Base-by-base conservation (phyloP, 495 filamentous ascomycete genomes). In the Hypoxylon lienhwacheense region DNA sequence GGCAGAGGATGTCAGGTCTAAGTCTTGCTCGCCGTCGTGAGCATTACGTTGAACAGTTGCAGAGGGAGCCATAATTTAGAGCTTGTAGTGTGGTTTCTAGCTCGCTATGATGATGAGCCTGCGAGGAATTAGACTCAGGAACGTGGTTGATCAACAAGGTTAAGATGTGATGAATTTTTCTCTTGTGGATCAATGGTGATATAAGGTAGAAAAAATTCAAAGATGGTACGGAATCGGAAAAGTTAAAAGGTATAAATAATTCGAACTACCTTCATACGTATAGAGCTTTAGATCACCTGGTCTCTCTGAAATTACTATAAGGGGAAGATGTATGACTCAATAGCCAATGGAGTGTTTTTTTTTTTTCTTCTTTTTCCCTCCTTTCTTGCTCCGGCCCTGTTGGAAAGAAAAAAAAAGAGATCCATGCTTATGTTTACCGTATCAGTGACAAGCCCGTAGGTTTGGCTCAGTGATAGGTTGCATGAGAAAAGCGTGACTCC, bases 1-100 rank as follows among this genome's bases (percentile, higher is more conserved):
- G 43, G 70, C 73, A 11, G 72, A 67, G 16, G 70, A 57, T 21
- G 72, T 72, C 55, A 78, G 67, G 64, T 75, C 71, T 33, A 66
- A 17, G 39, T 71, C 68, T 36, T 69, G 64, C 41, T 65, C 66
- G 40, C 65, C 66, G 12, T 53, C 42, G n/a, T 66, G 60, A 39
- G 42, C 45, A 5, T 26, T 55, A 11, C 59, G 51, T 2, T 47
- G 12, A 15, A 37, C 37, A 28, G 53, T 15, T 7, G 63, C 55
- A 24, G 68, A 56, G 5, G 68, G 69, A 14, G 69, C 59, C 71
- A 73, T 73, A 47, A 47, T 62, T 32, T 44, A 19, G 7, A 31
- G 28, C 10, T 22, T 44, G 22, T 12, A 29, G 15, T 10, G 19
- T 41, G 8, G n/a, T 47, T 20, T 21, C 11, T n/a, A 12, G 6